These are phyloP conservation scores for Millerozyma miso DNA, from an alignment of 805 yeast genomes.

Conservation along the genomic window DNA sequence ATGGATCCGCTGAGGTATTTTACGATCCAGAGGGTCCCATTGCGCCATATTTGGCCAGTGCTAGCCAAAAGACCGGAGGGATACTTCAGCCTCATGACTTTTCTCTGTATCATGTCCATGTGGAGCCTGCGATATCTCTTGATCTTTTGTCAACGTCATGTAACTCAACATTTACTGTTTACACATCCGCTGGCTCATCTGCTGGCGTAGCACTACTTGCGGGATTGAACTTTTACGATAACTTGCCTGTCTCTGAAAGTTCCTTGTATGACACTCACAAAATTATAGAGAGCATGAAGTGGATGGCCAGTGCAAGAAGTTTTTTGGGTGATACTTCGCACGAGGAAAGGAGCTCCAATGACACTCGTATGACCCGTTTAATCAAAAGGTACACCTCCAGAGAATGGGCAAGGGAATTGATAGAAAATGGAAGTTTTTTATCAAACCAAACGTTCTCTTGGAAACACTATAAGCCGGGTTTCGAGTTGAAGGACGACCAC, in stretches of 20 bases:
- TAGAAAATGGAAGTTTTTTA: slow-evolving; percentile 45
- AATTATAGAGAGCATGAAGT: slow-evolving; percentile 83
- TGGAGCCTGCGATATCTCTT: slow-evolving; percentile 39
- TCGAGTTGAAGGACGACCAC: slow-evolving; percentile 71
- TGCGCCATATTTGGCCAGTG: slow-evolving; percentile 52
- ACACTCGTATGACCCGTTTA: slow-evolving; percentile 9
- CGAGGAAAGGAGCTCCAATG: slow-evolving; percentile 4
- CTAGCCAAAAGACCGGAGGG: slow-evolving; percentile 60
- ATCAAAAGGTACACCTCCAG: slow-evolving; percentile 43
- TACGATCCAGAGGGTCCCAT: slow-evolving; percentile 81
- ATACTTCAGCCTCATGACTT: slow-evolving; percentile 65
- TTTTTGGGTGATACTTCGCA: slow-evolving; percentile 63
- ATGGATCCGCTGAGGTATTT: slow-evolving; percentile 73
- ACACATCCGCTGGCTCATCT: slow-evolving; percentile 64
- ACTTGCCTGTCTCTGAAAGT: slow-evolving; percentile 16
- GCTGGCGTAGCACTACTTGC: slow-evolving; percentile 79
- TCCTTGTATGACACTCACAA: slow-evolving; percentile 49
- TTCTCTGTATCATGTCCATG: slow-evolving; percentile 49
- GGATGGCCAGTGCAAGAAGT: slow-evolving; percentile 87
- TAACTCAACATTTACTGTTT: slow-evolving; percentile 19
- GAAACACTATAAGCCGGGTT: slow-evolving; percentile 75
- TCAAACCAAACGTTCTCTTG: slow-evolving; percentile 58
- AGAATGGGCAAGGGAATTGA: slow-evolving; percentile 53
- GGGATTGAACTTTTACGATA: slow-evolving; percentile 64
- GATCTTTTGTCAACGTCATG: slow-evolving; percentile 13